Base-by-base conservation (phyloP, 495 filamentous ascomycete species). In the Penicillium ucsense region DNA sequence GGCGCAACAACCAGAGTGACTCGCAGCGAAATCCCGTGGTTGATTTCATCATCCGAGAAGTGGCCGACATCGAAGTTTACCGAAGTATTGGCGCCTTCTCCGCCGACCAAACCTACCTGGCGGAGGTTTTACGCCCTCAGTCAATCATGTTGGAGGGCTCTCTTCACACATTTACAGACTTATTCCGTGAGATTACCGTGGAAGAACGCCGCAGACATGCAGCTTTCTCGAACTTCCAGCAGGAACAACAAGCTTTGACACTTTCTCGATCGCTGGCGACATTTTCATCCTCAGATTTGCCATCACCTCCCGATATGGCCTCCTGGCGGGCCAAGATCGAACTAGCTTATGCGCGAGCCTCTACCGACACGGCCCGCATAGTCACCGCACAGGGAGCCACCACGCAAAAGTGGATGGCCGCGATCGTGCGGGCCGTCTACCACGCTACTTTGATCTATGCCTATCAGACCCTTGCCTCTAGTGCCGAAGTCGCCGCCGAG, bases 21-120 rank as follows among this genome's bases (percentile, higher is more conserved):
- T 20, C 20, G 40, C 31, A 7, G 3, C n/a, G 12, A 10, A 41
- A 49, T 29, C 33, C 47, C 4, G 45, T 37, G 12, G 38, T 38
- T 12, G 20, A 35, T 20, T 49, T 49, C 28, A 12, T 49, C 8
- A 37, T 49, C 28, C 41, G 35, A 5, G 47, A 49, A 35, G 47
- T 49, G 6, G 36, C 39, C 20, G 47, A 49, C 31, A 49, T 49
- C 8, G 39, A 49, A 43, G 39, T 49, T 28, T 49, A 42, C 33
- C 39, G 47, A 38, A 43, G 31, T 33, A 29, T 49, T 28, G 47
- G 47, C 28, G 47, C 47, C 6, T 49, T 49, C 12, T 33, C 47
- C 27, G 37, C 10, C 9, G 47, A 49, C 29, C n/a, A 49, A 5
- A 5, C 34, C 10, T 36, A 36, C 8, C 36, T 41, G 11, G 9